Evolutionary conservation across 2,329 filamentous ascomycete genomes (phyloP).

Genomic region (Aspergillus quadricinctus): DNA sequence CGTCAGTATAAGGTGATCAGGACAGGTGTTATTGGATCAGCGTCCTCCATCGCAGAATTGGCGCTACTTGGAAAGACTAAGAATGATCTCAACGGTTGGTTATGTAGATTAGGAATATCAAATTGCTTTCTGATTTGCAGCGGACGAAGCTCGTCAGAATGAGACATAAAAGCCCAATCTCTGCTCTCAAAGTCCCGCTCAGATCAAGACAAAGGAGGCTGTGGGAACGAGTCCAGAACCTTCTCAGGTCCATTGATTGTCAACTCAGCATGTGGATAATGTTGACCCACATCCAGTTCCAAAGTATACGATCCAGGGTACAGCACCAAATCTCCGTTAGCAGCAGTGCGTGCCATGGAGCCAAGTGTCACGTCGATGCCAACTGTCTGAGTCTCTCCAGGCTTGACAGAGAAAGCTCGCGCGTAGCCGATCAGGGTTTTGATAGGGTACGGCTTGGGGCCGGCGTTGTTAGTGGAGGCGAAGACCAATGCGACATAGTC

Average conservation of each 20-base stretch:
- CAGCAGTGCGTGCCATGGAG: slow-evolving; percentile 26
- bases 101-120: no score
- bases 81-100: no score
- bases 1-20: no score
- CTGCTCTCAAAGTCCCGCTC: no score
- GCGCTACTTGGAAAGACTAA: no score
- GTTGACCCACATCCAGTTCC: slow-evolving; percentile 1
- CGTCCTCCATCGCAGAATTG: no score
- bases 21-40: no score
- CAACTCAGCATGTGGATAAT: not conserved
- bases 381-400: slow-evolving; percentile 16
- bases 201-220: not conserved
- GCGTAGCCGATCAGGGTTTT: slow-evolving; percentile 31
- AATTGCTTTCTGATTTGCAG: no score
- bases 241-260: not conserved
- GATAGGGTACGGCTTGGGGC: slow-evolving; percentile 31
- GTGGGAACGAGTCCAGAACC: not conserved
- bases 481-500: slow-evolving; percentile 35
- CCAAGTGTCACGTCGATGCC: slow-evolving; percentile 28
- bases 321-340: slow-evolving; percentile 27
- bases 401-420: slow-evolving; percentile 15
- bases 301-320: slow-evolving; percentile 32
- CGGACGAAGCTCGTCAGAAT: no score
- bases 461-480: slow-evolving; percentile 21
- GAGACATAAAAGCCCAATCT: no score